These are phyloP conservation scores for Phytophthora niederhauseri DNA, from an alignment of 352 stramenopile genomes.

Conservation along the genomic window DNA sequence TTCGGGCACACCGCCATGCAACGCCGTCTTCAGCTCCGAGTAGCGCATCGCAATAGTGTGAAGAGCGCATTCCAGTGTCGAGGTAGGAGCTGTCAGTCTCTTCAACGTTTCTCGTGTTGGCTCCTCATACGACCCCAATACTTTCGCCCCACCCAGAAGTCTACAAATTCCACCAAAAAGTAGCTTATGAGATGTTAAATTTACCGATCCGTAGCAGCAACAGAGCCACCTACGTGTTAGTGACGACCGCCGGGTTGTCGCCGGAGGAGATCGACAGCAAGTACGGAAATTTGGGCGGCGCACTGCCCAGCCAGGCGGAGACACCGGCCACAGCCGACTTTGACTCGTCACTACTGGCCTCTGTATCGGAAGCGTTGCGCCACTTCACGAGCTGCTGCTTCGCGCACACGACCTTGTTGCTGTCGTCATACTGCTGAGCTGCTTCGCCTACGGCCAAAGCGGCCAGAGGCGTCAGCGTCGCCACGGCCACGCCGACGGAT, in stretches of 20 bases:
- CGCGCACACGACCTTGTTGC: slow-evolving; percentile 39
- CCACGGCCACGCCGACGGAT: slow-evolving; percentile 31
- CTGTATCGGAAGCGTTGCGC: background rate
- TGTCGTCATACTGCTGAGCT: slow-evolving; percentile 47
- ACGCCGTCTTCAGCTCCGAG: slow-evolving; percentile 40
- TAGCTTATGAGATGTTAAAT: background rate
- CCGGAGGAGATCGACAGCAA: slow-evolving; percentile 60
- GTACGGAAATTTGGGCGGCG: slow-evolving; percentile 70
- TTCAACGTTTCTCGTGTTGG: slow-evolving; percentile 41
- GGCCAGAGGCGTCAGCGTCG: slow-evolving; percentile 26
- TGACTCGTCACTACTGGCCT: slow-evolving; percentile 1
- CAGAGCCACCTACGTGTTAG: slow-evolving; percentile 28
- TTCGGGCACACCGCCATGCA: slow-evolving; percentile 51
- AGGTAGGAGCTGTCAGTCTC: slow-evolving; percentile 34
- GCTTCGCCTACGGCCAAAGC: slow-evolving; percentile 46
- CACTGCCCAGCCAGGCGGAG: slow-evolving; percentile 51
- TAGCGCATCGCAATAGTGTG: slow-evolving; percentile 46
- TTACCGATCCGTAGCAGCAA: background rate
- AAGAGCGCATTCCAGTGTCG: slow-evolving; percentile 25
- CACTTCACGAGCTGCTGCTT: slow-evolving; percentile 45
- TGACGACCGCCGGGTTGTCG: slow-evolving; percentile 50
- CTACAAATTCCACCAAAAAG: slow-evolving; percentile 20
- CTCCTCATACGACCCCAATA: slow-evolving; percentile 47
- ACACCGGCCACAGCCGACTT: slow-evolving; percentile 9
- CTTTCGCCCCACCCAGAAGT: slow-evolving; percentile 29